A percentile compares a stretch with the other conserved stretches of the same genome.
Evolutionary conservation across 2,329 filamentous ascomycete genomes (phyloP).

Genomic region (Penicillium sp.): DNA sequence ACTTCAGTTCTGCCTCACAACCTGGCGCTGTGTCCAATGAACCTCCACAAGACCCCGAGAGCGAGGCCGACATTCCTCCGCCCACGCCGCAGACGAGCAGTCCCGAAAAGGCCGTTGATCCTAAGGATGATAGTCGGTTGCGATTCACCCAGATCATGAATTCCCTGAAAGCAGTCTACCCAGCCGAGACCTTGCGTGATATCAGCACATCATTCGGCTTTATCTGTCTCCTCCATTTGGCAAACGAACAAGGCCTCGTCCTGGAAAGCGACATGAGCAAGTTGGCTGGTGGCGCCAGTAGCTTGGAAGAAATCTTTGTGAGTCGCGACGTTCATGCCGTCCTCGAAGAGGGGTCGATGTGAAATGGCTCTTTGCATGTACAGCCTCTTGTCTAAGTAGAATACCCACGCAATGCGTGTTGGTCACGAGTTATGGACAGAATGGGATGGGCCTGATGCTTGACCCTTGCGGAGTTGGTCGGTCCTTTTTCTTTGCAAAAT

Average conservation of each 20-base stretch:
- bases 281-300: conserved; percentile 28
- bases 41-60: conserved; percentile 19
- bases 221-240: conserved; percentile 85
- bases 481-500: conserved; percentile 17
- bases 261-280: conserved; percentile 59
- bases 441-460: conserved; percentile 11
- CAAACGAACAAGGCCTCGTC: conserved; percentile 85
- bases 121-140: conserved; percentile 55
- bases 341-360: conserved; percentile 36
- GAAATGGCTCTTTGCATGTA: conserved; percentile 19
- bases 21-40: conserved; percentile 26
- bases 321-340: conserved; percentile 40
- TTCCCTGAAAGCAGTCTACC: conserved; percentile 78
- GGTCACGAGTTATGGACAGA: conserved; percentile 23
- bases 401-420: too few relatives aligned
- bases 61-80: conserved; percentile 32
- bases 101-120: conserved; percentile 27
- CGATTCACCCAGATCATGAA: conserved; percentile 94
- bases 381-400: conserved; percentile 13
- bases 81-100: conserved; percentile 34
- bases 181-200: conserved; percentile 80
- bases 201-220: conserved; percentile 94
- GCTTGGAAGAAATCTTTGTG: conserved; percentile 47
- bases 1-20: conserved; percentile 32
- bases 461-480: conserved; percentile 22